These are phyloP conservation scores for Penicillium paxilli DNA, from an alignment of 495 filamentous ascomycete genomes.

Conservation along the genomic window DNA sequence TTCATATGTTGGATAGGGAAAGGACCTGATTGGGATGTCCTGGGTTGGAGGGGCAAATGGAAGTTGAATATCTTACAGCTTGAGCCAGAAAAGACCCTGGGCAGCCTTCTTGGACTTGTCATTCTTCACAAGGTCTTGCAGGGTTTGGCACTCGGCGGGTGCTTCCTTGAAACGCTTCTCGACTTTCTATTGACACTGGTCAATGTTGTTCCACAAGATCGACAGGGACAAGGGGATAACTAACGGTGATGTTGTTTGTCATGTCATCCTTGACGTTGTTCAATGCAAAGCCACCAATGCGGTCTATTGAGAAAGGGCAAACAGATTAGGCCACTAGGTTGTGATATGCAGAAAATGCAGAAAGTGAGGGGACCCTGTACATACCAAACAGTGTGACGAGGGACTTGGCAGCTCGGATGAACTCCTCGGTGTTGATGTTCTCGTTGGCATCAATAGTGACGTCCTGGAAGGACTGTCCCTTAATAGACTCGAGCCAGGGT, in stretches of 20 bases:
- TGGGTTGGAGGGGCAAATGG: background rate
- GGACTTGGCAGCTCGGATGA: constrained; percentile 87
- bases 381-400: constrained; percentile 85
- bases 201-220: constrained; percentile 5
- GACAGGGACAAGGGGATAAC: constrained; percentile 14
- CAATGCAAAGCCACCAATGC: constrained; percentile 81
- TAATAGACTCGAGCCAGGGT: constrained; percentile 85
- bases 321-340: constrained; percentile 12
- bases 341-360: background rate
- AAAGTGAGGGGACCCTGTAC: constrained; percentile 21
- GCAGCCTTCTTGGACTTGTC: constrained; percentile 85
- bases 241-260: constrained; percentile 86
- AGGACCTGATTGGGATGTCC: too few relatives aligned
- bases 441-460: constrained; percentile 72
- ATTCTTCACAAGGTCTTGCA: constrained; percentile 81
- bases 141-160: constrained; percentile 70
- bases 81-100: constrained; percentile 89
- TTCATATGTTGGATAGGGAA: background rate
- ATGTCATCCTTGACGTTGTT: constrained; percentile 87
- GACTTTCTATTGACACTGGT: constrained; percentile 72
- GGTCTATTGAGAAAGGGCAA: constrained; percentile 57
- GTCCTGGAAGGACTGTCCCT: constrained; percentile 70
- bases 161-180: constrained; percentile 76
- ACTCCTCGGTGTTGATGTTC: constrained; percentile 80
- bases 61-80: constrained; percentile 62